A percentile compares a stretch with the other conserved stretches of the same genome.
These are phyloP conservation scores for Amyloporia xantha DNA, from an alignment of 768 basidiomycete species.

Conservation along the genomic window DNA sequence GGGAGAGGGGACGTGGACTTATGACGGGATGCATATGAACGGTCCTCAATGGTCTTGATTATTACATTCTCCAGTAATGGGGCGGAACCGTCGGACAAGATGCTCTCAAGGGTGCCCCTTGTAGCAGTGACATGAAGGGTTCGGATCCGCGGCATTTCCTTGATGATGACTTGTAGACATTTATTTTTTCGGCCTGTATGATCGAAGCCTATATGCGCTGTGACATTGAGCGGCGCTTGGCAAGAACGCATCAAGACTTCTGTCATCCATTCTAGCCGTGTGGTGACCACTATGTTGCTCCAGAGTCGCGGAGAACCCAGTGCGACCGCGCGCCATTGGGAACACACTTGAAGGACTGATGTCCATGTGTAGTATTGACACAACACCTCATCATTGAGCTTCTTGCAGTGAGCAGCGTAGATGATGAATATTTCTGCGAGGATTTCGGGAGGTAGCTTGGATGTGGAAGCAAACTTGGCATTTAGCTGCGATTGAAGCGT, in stretches of 20 bases:
- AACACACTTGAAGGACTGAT: conserved; percentile 5
- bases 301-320: conserved; percentile 7
- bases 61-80: neutral
- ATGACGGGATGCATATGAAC: too few species aligned
- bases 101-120: neutral
- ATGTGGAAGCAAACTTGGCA: neutral
- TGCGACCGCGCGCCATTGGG: conserved; percentile 6
- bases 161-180: neutral
- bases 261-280: neutral
- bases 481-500: neutral
- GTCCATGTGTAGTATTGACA: conserved; percentile 6
- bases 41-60: neutral
- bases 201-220: neutral
- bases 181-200: neutral
- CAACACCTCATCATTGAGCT: too few species aligned
- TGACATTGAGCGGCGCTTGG: neutral
- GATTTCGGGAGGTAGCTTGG: conserved; percentile 8
- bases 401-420: neutral
- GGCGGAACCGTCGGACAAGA: neutral
- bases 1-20: neutral
- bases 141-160: neutral
- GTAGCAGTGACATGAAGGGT: neutral
- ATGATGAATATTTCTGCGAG: conserved; percentile 10
- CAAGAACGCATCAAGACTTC: neutral
- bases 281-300: conserved; percentile 5